Evolutionary conservation across 1,139 yeast genomes (phyloP).

Genomic region (Yamadazyma pseudoaaseri): DNA sequence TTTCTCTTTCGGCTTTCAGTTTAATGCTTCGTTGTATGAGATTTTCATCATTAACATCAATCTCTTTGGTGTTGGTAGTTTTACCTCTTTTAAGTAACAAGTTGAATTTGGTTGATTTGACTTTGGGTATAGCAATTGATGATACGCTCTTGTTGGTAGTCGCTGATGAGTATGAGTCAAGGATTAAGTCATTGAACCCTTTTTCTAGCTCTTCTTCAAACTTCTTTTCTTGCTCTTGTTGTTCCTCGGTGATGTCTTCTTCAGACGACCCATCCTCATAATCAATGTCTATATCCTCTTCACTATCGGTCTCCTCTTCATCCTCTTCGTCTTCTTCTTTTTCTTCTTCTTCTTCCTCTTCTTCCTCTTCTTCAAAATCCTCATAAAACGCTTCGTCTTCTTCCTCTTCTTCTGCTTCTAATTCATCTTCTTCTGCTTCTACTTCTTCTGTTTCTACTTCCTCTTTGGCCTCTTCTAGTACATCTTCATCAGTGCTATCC

Average conservation of each 20-base stretch:
- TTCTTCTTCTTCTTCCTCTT: constrained; percentile 9
- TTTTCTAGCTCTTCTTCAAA: constrained; percentile 53
- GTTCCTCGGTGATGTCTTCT: background rate
- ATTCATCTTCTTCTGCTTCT: constrained; percentile 20
- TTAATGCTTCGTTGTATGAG: constrained; percentile 42
- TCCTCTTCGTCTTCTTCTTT: constrained; percentile 4
- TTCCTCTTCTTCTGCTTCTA: constrained; percentile 19
- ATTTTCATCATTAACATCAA: constrained; percentile 42
- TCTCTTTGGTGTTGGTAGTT: constrained; percentile 39
- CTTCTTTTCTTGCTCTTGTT: constrained; percentile 22
- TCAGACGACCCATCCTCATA: background rate
- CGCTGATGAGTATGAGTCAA: constrained; percentile 3
- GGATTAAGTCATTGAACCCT: constrained; percentile 36
- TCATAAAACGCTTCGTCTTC: constrained; percentile 12
- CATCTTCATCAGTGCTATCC: background rate
- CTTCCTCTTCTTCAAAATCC: constrained; percentile 12
- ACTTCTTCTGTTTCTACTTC: constrained; percentile 15
- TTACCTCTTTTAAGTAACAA: constrained; percentile 54
- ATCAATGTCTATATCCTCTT: background rate
- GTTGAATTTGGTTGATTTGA: constrained; percentile 41
- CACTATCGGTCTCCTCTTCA: background rate
- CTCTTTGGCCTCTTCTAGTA: constrained; percentile 7
- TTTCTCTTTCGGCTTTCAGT: constrained; percentile 30
- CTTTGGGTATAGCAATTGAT: constrained; percentile 4
- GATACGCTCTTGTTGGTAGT: background rate